Percentiles rank a stretch among this genome's conserved stretches.
Evolutionary conservation across 805 yeast genomes (phyloP).

Genomic region (Candida glaebosa): DNA sequence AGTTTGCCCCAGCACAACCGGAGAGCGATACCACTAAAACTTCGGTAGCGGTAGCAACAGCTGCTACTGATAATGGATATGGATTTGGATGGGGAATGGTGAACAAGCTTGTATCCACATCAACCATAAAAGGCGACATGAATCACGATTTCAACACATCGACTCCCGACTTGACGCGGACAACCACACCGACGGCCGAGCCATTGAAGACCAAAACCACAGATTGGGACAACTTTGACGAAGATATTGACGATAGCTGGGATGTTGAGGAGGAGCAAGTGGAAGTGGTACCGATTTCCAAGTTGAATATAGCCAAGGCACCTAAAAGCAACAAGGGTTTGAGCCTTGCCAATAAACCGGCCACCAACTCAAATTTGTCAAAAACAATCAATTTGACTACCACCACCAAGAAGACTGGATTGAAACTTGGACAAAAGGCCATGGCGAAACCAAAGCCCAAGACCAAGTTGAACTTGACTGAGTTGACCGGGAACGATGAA

Average conservation of each 20-base stretch:
- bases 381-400: not conserved
- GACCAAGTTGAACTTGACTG: slow-evolving; percentile 22
- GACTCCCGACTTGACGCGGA: slow-evolving; percentile 33
- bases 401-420: slow-evolving; percentile 11
- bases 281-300: slow-evolving; percentile 8
- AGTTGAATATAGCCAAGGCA: not conserved
- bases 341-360: not conserved
- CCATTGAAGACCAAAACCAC: slow-evolving; percentile 6
- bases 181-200: slow-evolving; percentile 21
- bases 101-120: slow-evolving; percentile 29
- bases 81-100: slow-evolving; percentile 37
- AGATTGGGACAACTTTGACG: slow-evolving; percentile 12
- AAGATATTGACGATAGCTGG: slow-evolving; percentile 22
- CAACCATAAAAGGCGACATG: slow-evolving; percentile 28
- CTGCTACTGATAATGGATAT: slow-evolving; percentile 9
- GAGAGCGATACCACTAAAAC: slow-evolving; percentile 7
- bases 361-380: slow-evolving; percentile 3
- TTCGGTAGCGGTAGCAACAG: not conserved
- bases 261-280: slow-evolving; percentile 11
- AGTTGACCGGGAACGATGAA: slow-evolving; percentile 16
- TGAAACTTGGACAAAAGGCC: slow-evolving; percentile 19
- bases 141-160: slow-evolving; percentile 35
- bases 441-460: slow-evolving; percentile 12
- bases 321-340: not conserved
- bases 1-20: slow-evolving; percentile 17